Evolutionary conservation across 345 rosid species (phyloP).

Genomic region (Reutealis trisperma): DNA sequence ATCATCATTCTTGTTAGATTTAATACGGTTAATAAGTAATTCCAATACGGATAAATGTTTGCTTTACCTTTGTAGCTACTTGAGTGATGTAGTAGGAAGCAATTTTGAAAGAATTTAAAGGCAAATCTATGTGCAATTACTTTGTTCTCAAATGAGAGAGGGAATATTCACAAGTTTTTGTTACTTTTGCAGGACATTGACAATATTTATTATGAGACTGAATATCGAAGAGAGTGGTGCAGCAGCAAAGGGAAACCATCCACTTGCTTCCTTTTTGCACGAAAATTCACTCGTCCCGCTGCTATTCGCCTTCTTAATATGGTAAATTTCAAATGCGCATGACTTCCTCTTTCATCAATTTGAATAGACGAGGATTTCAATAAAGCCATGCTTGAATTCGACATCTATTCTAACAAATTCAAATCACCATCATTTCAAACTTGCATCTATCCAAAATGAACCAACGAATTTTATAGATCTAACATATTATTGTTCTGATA

Average conservation of each 20-base stretch:
- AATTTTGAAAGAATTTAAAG: neutral
- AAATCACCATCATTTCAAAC: too few relatives aligned
- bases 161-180: neutral
- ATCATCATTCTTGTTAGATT: neutral
- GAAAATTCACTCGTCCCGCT: conserved; percentile 92
- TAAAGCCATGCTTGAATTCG: neutral
- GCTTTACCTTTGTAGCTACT: neutral
- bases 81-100: neutral
- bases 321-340: conserved; percentile 36
- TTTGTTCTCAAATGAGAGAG: neutral
- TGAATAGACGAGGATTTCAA: neutral
- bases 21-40: neutral
- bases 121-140: neutral
- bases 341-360: neutral
- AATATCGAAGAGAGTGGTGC: conserved; percentile 93
- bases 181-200: conserved; percentile 58
- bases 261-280: conserved; percentile 84
- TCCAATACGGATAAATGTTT: neutral
- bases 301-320: conserved; percentile 74
- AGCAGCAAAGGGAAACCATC: conserved; percentile 79
- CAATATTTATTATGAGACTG: conserved; percentile 85
- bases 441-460: neutral
- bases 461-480: too few relatives aligned
- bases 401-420: neutral
- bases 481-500: neutral